Evolutionary conservation across 306 rosid species (phyloP), one percentile per base, ranked within the genome.

Genomic region (Echinosophora koreensis): DNA sequence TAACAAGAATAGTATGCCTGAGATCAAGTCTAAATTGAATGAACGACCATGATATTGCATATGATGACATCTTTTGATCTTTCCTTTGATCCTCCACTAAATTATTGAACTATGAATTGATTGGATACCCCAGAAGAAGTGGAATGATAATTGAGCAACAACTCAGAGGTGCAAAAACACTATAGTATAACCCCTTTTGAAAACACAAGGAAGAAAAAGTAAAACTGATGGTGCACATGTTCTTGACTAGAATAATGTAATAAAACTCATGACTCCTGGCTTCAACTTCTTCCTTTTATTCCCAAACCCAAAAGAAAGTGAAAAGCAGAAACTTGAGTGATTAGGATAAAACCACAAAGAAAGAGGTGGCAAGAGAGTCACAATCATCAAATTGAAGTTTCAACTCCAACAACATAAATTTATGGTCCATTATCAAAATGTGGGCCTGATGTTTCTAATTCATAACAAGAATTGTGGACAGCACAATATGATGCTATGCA

Each of bases 391-490:
- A 68, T 35, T 47, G 81, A 68, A 60, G 58, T 66, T 81, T 82
- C 57, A 80, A 77, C 75, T 75, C 66, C 65, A 76, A 71, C 66
- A 81, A 73, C 74, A 76, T 69, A 74, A 34, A 35, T 38, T 39
- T 50, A 71, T 76, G 86, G 86, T 77, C 73, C 84, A 85, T 82
- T 83, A 74, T 80, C 59, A 72, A 55, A 72, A 55, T 66, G 87
- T 77, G 90, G 88, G 85, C 96, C 91, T 68, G n/a, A 64, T 47
- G 35, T 83, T 80, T 75, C 69, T 81, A 79, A 73, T 73, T 86
- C 83, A 69, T 49, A 64, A 66, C 47, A 72, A 65, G 73, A 78
- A 83, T 80, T 82, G 85, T 88, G 86, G 87, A 86, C 87, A 84
- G 72, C 80, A 80, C 85, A 71, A 78, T 79, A 64, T 81, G 71